Evolutionary conservation across 345 rosid genomes (phyloP).

Genomic region (Viola odorata): DNA sequence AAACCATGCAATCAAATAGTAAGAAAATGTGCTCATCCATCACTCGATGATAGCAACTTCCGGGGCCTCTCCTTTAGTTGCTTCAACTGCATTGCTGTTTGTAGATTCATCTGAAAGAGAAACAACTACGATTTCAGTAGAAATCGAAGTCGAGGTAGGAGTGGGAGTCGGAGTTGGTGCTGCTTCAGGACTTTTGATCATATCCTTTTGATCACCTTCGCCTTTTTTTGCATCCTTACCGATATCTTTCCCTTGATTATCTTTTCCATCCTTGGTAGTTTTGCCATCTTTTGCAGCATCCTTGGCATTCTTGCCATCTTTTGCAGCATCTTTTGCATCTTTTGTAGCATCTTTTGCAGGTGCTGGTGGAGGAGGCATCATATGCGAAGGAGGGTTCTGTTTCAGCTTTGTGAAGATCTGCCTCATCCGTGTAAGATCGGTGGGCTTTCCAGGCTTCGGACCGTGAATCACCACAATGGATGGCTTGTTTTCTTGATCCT

Average conservation of each 20-base stretch:
- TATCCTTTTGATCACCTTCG: background rate
- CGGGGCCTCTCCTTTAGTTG: conserved; percentile 29
- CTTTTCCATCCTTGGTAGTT: conserved; percentile 37
- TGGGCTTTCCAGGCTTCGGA: conserved; percentile 91
- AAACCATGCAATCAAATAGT: no score
- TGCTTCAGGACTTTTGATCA: conserved; percentile 15
- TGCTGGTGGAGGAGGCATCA: conserved; percentile 72
- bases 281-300: conserved; percentile 28
- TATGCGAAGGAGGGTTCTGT: conserved; percentile 79
- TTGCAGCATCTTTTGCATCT: conserved; percentile 38
- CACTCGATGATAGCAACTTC: background rate
- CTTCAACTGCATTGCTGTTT: conserved; percentile 21
- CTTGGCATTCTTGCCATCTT: conserved; percentile 22
- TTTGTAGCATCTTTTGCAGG: conserved; percentile 49
- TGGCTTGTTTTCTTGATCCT: conserved; percentile 71
- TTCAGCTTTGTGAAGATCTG: conserved; percentile 74
- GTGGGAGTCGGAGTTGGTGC: background rate
- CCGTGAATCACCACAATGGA: conserved; percentile 64
- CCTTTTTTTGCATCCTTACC: conserved; percentile 17
- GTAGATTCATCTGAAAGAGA: conserved; percentile 35
- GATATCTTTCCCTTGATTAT: conserved; percentile 16
- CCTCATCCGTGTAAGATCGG: conserved; percentile 84
- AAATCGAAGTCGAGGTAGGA: conserved; percentile 9
- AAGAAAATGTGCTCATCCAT: background rate
- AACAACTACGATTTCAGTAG: conserved; percentile 20